Base-by-base conservation (phyloP, 2,329 filamentous ascomycete genomes). In the Nemania sp. region DNA sequence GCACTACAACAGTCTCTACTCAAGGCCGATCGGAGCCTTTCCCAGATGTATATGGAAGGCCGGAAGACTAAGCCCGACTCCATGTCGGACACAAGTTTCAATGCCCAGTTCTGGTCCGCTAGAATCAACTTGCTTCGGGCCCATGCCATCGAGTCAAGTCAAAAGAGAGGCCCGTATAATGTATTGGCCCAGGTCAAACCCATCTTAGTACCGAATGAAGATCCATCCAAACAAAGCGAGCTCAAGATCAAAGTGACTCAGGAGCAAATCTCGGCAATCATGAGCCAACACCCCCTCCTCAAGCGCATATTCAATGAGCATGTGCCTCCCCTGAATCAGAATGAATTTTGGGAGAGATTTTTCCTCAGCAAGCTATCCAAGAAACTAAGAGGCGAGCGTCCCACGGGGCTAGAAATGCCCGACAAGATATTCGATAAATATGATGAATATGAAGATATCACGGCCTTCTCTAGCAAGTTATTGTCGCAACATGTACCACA, bases 101-200 rank as follows among this genome's bases (percentile, higher is more conserved):
- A 95, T 73, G 85, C 89, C 1, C 95, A 98, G 78, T 99, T 99
- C 82, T 99, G 96, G 96, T 93, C 93, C 1, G 93, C 93, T 1
- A 88, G 97, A 53, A 88, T 94, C 54, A 93, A 93, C 78, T 84
- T 98, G 35, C 86, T 99, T 32, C 92, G 96, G 13, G 92, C 95
- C 0, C 93, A 98, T 81, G 94, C 94, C 1, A 96, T 97, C 53
- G 94, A 98, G 80, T 90, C 88, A 63, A 90, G 89, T 67, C 97
- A 99, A 82, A 92, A 90, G 73, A 91, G 92, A 72, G 96, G 95
- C 5, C 90, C 93, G 3, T 98, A 98, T 81, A 98, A 99, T 74
- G 94, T 98, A 6, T 85, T 99, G 20, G 94, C 96, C 0, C 92
- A 92, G 20, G 90, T 98, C 73, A 97, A 97, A 77, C 92, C 93